Evolutionary conservation across 2,329 filamentous ascomycete species (phyloP), one percentile per base, ranked within the genome.

Genomic region (Stachybotrys elegans): DNA sequence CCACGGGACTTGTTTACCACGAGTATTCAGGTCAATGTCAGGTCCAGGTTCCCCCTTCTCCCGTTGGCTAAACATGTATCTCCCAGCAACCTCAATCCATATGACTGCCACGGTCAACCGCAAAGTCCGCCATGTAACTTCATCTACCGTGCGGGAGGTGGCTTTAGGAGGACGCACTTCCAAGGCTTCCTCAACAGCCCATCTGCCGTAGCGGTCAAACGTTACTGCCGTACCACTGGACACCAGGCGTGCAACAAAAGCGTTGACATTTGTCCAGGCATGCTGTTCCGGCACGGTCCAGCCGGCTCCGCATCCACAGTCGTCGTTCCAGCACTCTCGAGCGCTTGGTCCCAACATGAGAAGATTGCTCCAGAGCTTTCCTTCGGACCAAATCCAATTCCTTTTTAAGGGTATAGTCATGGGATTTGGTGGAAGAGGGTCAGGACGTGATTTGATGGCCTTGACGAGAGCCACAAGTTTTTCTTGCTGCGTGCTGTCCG

Each of bases 191-290:
- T 17, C 12, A 19, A 39, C 12, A 9, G 36, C 36, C 36, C 36
- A 39, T 12, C 22, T 22, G 4, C 36, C 36, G 21, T 39, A 39
- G 8, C 7, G 9, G 12, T 4, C 17, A 6, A 39, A 42, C 23
- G 31, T 31, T n/a, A n/a, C n/a, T 9, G 17, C 23, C n/a, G 27
- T 20, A 14, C 40, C 40, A 8, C 23, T 32, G 11, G 25, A 23
- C 16, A 16, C 21, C 23, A 42, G 23, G 20, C 39, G 27, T 4
- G 43, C 43, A 16, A 42, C 19, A 22, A 45, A 45, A 13, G 43
- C 43, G 21, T 38, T 42, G 19, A 29, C 19, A 22, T 45, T 45
- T 19, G 22, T 14, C 43, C 39, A 42, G 8, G 43, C 38, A n/a
- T 32, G 20, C 27, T 27, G 19, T 39, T 45, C 43, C 3, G 39